Evolutionary conservation across 176 grass and related monocot genomes (phyloP).

Genomic region (Musa acuminata): DNA sequence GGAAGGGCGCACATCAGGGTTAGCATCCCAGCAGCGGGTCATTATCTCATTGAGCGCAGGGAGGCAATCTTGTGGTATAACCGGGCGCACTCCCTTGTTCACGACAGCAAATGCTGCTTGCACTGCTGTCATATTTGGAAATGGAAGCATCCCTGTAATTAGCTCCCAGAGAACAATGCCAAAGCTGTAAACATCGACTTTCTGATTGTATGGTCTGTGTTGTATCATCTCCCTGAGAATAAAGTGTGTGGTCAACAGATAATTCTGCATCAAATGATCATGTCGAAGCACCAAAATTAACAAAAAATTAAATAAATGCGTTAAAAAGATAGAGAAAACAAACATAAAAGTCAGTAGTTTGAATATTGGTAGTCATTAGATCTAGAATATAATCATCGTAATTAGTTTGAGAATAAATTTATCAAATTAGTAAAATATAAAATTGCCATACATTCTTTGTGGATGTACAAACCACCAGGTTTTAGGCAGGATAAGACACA

Average conservation of each 20-base stretch:
- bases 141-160: not conserved
- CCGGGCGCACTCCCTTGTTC: not conserved
- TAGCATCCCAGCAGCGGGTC: not conserved
- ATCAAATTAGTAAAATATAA: no score
- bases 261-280: not conserved
- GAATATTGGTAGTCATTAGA: no score
- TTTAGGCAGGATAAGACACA: no score
- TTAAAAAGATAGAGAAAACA: not conserved
- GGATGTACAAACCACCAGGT: no score
- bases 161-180: conserved; percentile 6
- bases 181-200: conserved; percentile 3
- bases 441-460: no score
- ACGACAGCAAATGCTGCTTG: not conserved
- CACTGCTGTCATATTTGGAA: not conserved
- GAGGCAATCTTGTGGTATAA: not conserved
- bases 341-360: not conserved
- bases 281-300: not conserved
- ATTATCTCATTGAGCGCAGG: not conserved
- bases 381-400: no score
- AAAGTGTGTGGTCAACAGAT: not conserved
- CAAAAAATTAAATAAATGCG: no score
- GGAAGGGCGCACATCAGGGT: conserved; percentile 3
- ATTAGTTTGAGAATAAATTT: no score
- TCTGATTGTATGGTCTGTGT: conserved; percentile 1
- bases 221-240: not conserved